Percentiles rank a stretch among this genome's conserved stretches.
These are phyloP conservation scores for Rhizophagus sp. DNA, from an alignment of 192 early-diverging fungal species.

Conservation along the genomic window DNA sequence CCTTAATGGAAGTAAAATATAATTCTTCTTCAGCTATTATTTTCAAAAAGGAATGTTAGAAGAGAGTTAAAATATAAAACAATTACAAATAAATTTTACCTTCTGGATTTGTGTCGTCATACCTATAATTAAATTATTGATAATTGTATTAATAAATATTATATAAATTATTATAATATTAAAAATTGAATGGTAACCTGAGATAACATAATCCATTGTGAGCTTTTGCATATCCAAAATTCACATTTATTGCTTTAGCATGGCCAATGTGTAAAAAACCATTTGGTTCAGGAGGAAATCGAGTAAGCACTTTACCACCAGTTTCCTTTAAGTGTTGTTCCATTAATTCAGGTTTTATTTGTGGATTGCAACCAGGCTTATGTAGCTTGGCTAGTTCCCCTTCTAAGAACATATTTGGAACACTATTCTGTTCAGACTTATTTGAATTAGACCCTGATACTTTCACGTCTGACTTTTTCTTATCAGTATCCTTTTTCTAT, in stretches of 20 bases:
- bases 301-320: constrained; percentile 89
- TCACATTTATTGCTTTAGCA: constrained; percentile 99
- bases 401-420: constrained; percentile 81
- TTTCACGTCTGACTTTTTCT: not conserved
- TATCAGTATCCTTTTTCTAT: constrained; percentile 38
- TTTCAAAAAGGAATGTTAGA: not conserved
- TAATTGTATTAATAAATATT: not conserved
- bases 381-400: constrained; percentile 93
- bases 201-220: constrained; percentile 91
- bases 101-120: constrained; percentile 66
- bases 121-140: constrained; percentile 32
- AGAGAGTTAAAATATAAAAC: too few species aligned
- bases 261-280: constrained; percentile 99
- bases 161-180: not conserved
- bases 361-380: constrained; percentile 94
- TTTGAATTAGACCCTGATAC: constrained; percentile 1
- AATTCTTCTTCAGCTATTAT: constrained; percentile 88
- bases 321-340: constrained; percentile 88
- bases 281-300: constrained; percentile 99
- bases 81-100: not conserved
- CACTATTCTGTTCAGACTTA: constrained; percentile 34
- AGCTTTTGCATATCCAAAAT: constrained; percentile 96
- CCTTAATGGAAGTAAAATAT: constrained; percentile 94
- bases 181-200: constrained; percentile 54
- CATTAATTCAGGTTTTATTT: constrained; percentile 91